Evolutionary conservation across 495 filamentous ascomycete species (phyloP).

Genomic region (Xylaria grammica): DNA sequence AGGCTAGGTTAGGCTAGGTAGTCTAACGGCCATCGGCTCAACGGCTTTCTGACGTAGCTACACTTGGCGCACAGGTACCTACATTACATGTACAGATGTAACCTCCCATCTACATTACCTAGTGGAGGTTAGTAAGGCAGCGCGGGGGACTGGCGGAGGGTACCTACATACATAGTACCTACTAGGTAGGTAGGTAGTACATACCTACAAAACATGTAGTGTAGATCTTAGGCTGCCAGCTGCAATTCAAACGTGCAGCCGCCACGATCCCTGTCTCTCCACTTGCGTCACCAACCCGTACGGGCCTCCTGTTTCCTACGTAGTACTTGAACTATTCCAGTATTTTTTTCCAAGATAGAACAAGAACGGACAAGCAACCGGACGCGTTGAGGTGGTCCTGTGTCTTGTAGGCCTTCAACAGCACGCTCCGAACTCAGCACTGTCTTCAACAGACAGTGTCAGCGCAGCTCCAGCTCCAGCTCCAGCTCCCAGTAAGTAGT

Average conservation of each 20-base stretch:
- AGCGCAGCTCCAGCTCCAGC: background rate
- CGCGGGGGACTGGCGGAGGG: too few species aligned
- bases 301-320: background rate
- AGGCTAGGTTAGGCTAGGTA: too few species aligned
- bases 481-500: too few species aligned
- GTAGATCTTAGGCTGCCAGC: background rate
- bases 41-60: background rate
- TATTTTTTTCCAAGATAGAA: background rate
- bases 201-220: too few species aligned
- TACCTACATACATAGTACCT: too few species aligned
- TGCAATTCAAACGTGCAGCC: background rate
- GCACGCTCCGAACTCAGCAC: background rate
- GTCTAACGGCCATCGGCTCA: background rate
- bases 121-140: too few species aligned
- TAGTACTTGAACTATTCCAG: background rate
- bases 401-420: conserved; percentile 19
- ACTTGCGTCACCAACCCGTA: background rate
- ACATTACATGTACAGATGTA: background rate
- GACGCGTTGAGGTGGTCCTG: background rate
- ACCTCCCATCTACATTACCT: too few species aligned
- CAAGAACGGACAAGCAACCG: background rate
- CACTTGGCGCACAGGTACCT: too few species aligned
- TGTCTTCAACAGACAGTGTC: conserved; percentile 24
- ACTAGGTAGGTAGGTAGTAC: too few species aligned
- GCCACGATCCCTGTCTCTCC: background rate